Base-by-base conservation (phyloP, 1,139 yeast genomes). In the Diutina rugosa region DNA sequence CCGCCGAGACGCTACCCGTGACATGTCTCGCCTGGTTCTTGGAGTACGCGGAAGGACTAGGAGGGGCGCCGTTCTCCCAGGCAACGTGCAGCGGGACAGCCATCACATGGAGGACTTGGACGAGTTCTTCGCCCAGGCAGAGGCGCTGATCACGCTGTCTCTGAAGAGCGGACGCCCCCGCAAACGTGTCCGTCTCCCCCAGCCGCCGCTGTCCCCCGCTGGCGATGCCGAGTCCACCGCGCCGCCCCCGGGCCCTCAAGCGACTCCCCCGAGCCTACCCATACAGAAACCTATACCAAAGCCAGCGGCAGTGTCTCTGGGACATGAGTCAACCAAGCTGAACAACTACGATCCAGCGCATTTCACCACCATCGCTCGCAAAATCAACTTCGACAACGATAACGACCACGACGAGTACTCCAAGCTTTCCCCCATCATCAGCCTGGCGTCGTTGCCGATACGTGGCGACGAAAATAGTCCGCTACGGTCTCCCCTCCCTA, bases 331-430 rank as follows among this genome's bases (percentile, higher is more conserved):
- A 1, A 47, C n/a, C 21, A 47, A 49, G 6, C 53, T 49, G 53
- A 32, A 30, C 44, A 49, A 49, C 44, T 32, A 30, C 16, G 53
- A 49, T 14, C 53, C 53, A 29, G 8, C 18, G 29, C 53, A 49
- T 32, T 49, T 49, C 28, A 49, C 44, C 44, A 49, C 41, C 44
- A 49, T 49, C 21, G 53, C 53, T 29, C 53, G 53, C n/a, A 49
- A 49, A 12, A 49, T 49, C 32, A 32, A 49, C 32, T 49, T 49
- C 18, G 53, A 49, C 16, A 30, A 47, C n/a, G 51, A 30, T 10
- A 12, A 47, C 21, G 44, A 32, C 32, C 21, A 29, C 29, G 53
- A n/a, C 29, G 45, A 49, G 14, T 30, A 49, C 28, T 49, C 44
- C 4, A 49, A n/a, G 8, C 32, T 49, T 38, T 32, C 44, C 7